A percentile compares a stretch with the other conserved stretches of the same genome.
Conservation (phyloP, 2,329 filamentous ascomycete species). For the Fusarium austroafricanum region DNA sequence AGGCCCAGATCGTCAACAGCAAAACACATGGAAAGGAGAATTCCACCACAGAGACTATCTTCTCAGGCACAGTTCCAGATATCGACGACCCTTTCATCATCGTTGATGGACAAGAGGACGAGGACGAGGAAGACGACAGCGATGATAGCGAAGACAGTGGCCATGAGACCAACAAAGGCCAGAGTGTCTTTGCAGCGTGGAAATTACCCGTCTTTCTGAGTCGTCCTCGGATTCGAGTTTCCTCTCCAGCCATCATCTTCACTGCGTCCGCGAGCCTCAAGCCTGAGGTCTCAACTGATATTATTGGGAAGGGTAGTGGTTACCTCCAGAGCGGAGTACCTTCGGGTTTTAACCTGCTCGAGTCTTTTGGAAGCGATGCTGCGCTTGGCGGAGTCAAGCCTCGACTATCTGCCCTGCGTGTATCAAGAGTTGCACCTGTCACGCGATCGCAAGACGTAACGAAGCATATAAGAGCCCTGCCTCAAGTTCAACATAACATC, state of each 20-base stretch:
- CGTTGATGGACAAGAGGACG: slow-evolving; percentile 53
- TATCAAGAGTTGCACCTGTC: slow-evolving; percentile 78
- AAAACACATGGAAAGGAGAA: slow-evolving; percentile 60
- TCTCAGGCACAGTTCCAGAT: slow-evolving; percentile 64
- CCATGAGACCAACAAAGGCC: slow-evolving; percentile 34
- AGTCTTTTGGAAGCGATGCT: slow-evolving; percentile 76
- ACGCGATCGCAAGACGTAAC: slow-evolving; percentile 70
- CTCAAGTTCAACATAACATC: slow-evolving; percentile 71
- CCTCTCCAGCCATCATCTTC: slow-evolving; percentile 75
- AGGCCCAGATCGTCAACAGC: slow-evolving; percentile 73
- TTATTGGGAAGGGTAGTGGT: slow-evolving; percentile 58
- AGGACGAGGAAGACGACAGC: slow-evolving; percentile 46
- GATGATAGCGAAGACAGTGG: slow-evolving; percentile 48
- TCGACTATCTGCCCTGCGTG: slow-evolving; percentile 76
- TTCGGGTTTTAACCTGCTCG: slow-evolving; percentile 79
- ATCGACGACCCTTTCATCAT: slow-evolving; percentile 63
- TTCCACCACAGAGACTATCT: slow-evolving; percentile 69
- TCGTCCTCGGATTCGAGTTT: slow-evolving; percentile 72
- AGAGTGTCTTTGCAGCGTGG: slow-evolving; percentile 68
- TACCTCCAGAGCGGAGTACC: slow-evolving; percentile 78
- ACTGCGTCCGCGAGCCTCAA: slow-evolving; percentile 70
- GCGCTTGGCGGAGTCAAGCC: slow-evolving; percentile 71
- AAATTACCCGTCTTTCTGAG: slow-evolving; percentile 68
- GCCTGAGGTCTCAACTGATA: slow-evolving; percentile 54
- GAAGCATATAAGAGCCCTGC: slow-evolving; percentile 72